Percentiles rank a stretch among this genome's conserved stretches.
phyloP scores from a whole-genome alignment of 129 eudicot species.

The Escallonia rubra region DNA sequence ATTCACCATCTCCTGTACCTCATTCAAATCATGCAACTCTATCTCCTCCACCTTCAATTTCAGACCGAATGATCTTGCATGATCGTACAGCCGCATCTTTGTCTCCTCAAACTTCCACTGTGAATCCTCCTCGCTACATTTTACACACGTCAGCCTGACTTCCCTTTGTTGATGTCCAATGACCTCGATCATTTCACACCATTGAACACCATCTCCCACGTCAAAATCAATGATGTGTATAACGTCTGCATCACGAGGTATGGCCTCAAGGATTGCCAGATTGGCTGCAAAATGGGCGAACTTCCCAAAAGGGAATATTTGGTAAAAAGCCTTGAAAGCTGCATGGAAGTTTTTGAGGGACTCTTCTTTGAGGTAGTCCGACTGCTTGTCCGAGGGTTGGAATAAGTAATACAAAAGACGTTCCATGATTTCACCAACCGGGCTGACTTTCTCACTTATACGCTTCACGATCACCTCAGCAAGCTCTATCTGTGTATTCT shows the following conservation, averaged over 20 bases:
- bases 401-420: conserved; percentile 39
- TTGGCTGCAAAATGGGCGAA: conserved; percentile 52
- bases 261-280: conserved; percentile 35
- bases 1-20: neutral
- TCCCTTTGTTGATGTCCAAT: conserved; percentile 12
- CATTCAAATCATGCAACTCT: conserved; percentile 16
- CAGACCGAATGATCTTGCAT: conserved; percentile 20
- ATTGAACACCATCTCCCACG: conserved; percentile 37
- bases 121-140: conserved; percentile 15
- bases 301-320: conserved; percentile 43
- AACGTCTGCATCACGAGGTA: conserved; percentile 13
- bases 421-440: conserved; percentile 35
- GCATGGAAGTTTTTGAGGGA: conserved; percentile 31
- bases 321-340: conserved; percentile 51
- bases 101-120: conserved; percentile 36
- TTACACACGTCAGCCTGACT: conserved; percentile 15
- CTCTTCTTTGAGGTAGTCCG: conserved; percentile 41
- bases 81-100: conserved; percentile 24
- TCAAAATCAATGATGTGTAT: conserved; percentile 35
- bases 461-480: conserved; percentile 38
- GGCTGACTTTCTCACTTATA: conserved; percentile 28
- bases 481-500: conserved; percentile 31
- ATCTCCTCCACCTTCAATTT: conserved; percentile 26
- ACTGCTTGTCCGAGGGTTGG: conserved; percentile 25
- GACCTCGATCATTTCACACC: conserved; percentile 36